These are phyloP conservation scores for Trametes versicolor DNA, from an alignment of 1,284 basidiomycete genomes.

Conservation along the genomic window DNA sequence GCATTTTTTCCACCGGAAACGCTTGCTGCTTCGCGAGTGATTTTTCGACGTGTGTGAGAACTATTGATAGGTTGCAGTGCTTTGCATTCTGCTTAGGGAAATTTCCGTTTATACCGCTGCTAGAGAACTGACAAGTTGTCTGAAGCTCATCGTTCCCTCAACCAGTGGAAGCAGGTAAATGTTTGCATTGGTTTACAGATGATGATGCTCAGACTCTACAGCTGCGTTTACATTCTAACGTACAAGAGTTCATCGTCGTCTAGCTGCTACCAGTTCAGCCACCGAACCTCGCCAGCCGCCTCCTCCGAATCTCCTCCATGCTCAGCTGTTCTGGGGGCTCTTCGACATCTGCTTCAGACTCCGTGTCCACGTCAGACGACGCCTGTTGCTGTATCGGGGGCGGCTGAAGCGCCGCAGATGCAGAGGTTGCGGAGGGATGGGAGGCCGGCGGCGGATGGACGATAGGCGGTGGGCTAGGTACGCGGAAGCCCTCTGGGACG, in stretches of 20 bases:
- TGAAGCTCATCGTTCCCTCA: no score
- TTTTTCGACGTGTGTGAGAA: no score
- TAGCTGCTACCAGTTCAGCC: conserved; percentile 40
- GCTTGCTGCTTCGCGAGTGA: neutral
- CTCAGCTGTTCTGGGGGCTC: conserved; percentile 52
- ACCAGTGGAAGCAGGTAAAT: no score
- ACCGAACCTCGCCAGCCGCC: conserved; percentile 82
- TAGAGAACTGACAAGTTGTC: no score
- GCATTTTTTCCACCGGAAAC: conserved; percentile 28
- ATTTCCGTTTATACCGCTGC: no score
- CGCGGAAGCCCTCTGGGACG: conserved; percentile 62
- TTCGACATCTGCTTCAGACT: conserved; percentile 40
- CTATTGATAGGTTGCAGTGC: no score
- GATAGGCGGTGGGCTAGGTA: conserved; percentile 45
- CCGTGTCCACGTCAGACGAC: conserved; percentile 40
- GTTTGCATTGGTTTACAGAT: neutral
- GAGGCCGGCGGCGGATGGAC: conserved; percentile 32
- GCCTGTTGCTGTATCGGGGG: conserved; percentile 29
- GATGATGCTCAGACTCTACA: neutral
- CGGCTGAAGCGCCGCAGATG: conserved; percentile 28
- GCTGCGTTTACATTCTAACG: neutral
- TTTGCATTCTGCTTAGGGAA: no score
- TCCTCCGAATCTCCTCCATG: conserved; percentile 81
- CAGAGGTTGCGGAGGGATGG: conserved; percentile 14
- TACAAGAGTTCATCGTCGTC: neutral